phyloP scores from a whole-genome alignment of 2,329 filamentous ascomycete genomes.

The Nemania sp. region DNA sequence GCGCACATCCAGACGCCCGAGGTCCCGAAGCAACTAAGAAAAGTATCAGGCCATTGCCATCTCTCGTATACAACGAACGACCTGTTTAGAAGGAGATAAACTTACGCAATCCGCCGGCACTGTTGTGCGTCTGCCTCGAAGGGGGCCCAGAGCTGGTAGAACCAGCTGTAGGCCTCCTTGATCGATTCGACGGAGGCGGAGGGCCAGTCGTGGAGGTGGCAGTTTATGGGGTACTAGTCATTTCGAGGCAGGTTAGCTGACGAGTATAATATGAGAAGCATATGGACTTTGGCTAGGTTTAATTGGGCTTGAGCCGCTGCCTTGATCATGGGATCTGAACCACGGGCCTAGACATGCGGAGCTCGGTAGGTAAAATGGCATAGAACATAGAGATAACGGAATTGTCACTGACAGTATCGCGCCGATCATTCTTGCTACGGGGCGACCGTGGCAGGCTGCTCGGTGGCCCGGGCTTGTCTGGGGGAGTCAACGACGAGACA shows the following conservation, averaged over 20 bases:
- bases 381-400: not conserved
- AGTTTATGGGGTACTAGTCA: slow-evolving; percentile 25
- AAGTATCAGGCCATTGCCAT: no score
- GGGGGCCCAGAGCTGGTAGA: slow-evolving; percentile 21
- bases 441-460: not conserved
- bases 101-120: slow-evolving; percentile 14
- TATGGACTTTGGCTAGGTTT: no score
- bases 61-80: no score
- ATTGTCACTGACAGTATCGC: slow-evolving; percentile 19
- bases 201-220: slow-evolving; percentile 24
- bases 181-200: slow-evolving; percentile 23
- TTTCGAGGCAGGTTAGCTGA: no score
- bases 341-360: no score
- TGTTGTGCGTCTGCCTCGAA: slow-evolving; percentile 23
- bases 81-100: no score
- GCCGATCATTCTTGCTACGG: not conserved
- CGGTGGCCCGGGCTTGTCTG: not conserved
- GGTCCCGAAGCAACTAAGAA: slow-evolving; percentile 18
- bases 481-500: not conserved
- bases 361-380: not conserved
- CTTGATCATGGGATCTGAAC: no score
- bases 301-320: no score
- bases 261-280: no score
- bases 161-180: slow-evolving; percentile 25
- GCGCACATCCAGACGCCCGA: slow-evolving; percentile 27